Base-by-base conservation (phyloP, 2,329 filamentous ascomycete genomes). In the Fusarium setosum region DNA sequence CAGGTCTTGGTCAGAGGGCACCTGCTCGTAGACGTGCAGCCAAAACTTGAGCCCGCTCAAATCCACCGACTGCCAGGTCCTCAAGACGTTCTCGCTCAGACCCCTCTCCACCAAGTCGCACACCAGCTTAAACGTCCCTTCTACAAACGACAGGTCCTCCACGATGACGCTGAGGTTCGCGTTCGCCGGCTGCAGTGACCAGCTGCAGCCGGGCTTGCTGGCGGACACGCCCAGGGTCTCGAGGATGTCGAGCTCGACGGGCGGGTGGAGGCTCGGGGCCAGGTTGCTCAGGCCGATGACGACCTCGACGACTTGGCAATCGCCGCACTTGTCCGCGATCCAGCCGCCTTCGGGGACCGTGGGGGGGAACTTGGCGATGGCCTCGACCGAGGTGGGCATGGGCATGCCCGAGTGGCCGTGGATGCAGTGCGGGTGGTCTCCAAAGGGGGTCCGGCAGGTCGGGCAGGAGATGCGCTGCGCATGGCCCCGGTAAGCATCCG, bases 391-490 rank as follows among this genome's bases (percentile, higher is more conserved):
- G 2, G 24, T 56, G 0, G 63, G 63, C 41, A 67, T 64, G 3
- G 26, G 47, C 45, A 53, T 47, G 7, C 63, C 64, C 4, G 20
- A 29, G 8, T 61, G 50, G 1, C 15, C 9, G 8, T 67, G 47
- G 2, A 3, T 6, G 6, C 63, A 67, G 10, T 26, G 23, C 2
- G 10, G 8, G 6, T 67, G 63, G 1, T 5, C 3, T 5, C 31
- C 41, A 20, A 67, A 49, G 2, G 35, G 10, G 11, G 13, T 13
- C 1, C 65, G 61, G 8, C 65, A 67, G 4, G 29, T 10, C 0
- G 65, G 65, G 8, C 65, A 67, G 3, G 20, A 6, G 20, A 61
- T 11, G 26, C 31, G 5, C n/a, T n/a, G n/a, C n/a, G n/a, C n/a
- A n/a, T n/a, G n/a, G n/a, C n/a, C n/a, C n/a, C n/a, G n/a, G n/a